Conservation (phyloP, 164 flowering plant species). For the Nymphaea colorata region DNA sequence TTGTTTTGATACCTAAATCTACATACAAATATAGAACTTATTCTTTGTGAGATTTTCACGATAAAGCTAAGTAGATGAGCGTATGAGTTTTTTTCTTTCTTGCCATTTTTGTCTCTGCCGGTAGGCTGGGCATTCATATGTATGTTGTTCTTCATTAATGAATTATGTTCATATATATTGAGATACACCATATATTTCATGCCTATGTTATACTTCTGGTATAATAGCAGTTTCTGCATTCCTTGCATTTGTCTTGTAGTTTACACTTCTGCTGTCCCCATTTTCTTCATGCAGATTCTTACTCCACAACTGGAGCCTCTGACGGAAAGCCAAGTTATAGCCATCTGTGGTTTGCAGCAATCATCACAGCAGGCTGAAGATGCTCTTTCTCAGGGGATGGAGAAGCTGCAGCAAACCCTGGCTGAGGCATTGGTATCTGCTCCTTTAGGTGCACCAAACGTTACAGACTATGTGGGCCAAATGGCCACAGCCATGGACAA, state of each 20-base stretch:
- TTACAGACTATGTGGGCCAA: conserved; percentile 43
- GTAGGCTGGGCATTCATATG: too few relatives aligned
- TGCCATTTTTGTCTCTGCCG: too few relatives aligned
- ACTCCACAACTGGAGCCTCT: conserved; percentile 57
- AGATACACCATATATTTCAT: too few relatives aligned
- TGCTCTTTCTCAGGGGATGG: conserved; percentile 93
- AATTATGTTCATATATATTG: too few relatives aligned
- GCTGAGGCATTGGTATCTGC: conserved; percentile 47
- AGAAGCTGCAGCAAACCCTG: conserved; percentile 60
- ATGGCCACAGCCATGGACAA: conserved; percentile 54
- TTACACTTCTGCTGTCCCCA: neutral
- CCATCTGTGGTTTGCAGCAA: conserved; percentile 43
- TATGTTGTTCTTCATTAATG: too few relatives aligned
- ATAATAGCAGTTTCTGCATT: neutral
- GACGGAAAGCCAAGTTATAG: conserved; percentile 48
- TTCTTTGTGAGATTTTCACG: too few relatives aligned
- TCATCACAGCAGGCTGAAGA: conserved; percentile 95
- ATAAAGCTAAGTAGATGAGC: too few relatives aligned
- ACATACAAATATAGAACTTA: too few relatives aligned
- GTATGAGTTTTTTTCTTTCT: too few relatives aligned
- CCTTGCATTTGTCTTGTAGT: neutral
- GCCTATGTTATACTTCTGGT: too few relatives aligned
- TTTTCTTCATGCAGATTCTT: neutral
- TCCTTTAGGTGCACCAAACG: conserved; percentile 23
- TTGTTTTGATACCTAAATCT: too few relatives aligned